Evolutionary conservation across 1,284 basidiomycete species (phyloP), one percentile per base, ranked within the genome.

Genomic region (Boletus mariae): DNA sequence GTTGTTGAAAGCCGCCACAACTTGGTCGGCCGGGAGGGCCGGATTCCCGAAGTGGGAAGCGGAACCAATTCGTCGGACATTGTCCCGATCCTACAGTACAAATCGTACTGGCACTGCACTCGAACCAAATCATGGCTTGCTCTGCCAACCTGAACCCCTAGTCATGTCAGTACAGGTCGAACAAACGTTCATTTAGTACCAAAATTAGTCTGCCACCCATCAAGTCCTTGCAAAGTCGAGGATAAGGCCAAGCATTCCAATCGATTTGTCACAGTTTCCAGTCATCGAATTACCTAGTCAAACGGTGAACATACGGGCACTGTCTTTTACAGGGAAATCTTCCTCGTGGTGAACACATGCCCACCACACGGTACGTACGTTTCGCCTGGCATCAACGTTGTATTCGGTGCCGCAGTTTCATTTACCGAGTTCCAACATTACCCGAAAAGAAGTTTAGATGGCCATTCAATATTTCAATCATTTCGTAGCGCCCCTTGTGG

Each of bases 401-500:
- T 34, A 15, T 55, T 62, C 62, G 61, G 64, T 41, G 0, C 60
- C 64, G 62, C 47, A 58, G 62, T 40, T 54, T 60, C 57, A 62
- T 63, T 50, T 20, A 17, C 7, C 28, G 37, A 35, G 29, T 20
- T n/a, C 29, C 10, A 31, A 31, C 34, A 13, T 35, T 13, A 35
- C 3, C 26, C 11, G 46, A 28, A 15, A 28, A 43, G 25, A 23
- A 20, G 26, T 43, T 28, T 43, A 43, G 41, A 43, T 13, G 41
- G 25, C 17, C 17, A 26, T n/a, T 28, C 26, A 41, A 41, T 40
- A 40, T 6, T 41, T n/a, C 23, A 28, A 43, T 43, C 28, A 28
- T 43, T 17, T 43, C 10, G 38, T 38, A 48, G n/a, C 11, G 49
- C 35, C 13, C 32, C 41, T 34, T 25, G 13, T 45, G 35, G 40